These are phyloP conservation scores for Fusarium algeriense DNA, from an alignment of 2,329 filamentous ascomycete species.

Conservation along the genomic window DNA sequence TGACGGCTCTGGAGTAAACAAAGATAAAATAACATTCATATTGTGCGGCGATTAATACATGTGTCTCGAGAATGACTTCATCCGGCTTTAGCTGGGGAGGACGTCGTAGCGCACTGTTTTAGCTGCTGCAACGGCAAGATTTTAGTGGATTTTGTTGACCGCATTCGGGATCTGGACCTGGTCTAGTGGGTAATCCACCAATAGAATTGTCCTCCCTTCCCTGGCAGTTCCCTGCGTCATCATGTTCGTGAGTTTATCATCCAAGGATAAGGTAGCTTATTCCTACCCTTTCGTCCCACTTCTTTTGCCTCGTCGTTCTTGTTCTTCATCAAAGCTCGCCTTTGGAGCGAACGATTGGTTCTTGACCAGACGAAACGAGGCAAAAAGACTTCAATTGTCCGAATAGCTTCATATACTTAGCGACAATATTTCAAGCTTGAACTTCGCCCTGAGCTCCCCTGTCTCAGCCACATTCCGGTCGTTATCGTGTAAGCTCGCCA, in stretches of 20 bases:
- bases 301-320: slow-evolving; percentile 23
- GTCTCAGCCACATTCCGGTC: slow-evolving; percentile 36
- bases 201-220: not conserved
- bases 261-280: slow-evolving; percentile 26
- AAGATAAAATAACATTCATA: not conserved
- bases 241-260: slow-evolving; percentile 18
- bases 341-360: slow-evolving; percentile 38
- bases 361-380: slow-evolving; percentile 2
- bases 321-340: slow-evolving; percentile 37
- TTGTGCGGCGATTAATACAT: not conserved
- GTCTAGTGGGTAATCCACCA: slow-evolving; percentile 8
- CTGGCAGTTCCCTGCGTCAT: slow-evolving; percentile 38
- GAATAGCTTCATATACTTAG: slow-evolving; percentile 3
- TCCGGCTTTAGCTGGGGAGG: slow-evolving; percentile 17
- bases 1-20: not conserved
- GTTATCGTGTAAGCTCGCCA: slow-evolving; percentile 23
- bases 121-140: slow-evolving; percentile 9
- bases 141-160: slow-evolving; percentile 23
- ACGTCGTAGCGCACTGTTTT: slow-evolving; percentile 10
- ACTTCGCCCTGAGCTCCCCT: slow-evolving; percentile 5
- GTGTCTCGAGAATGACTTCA: slow-evolving; percentile 33
- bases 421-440: not conserved
- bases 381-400: slow-evolving; percentile 7
- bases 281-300: slow-evolving; percentile 32
- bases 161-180: slow-evolving; percentile 34